phyloP scores from a whole-genome alignment of 1,139 yeast species.

The Wickerhamomyces sp. region DNA sequence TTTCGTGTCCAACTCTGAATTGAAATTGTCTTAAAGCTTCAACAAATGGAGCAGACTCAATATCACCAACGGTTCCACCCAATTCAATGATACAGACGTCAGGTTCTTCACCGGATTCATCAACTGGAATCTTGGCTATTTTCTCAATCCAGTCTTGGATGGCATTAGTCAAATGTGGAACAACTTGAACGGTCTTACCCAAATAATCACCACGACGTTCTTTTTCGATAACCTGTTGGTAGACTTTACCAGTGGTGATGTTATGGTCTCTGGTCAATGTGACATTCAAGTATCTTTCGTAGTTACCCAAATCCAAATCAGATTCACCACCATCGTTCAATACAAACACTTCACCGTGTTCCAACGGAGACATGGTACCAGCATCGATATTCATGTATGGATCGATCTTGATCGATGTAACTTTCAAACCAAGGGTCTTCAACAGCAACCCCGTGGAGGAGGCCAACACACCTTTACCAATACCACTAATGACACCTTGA shows the following conservation, averaged over 20 bases:
- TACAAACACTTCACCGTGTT: slow-evolving; percentile 98
- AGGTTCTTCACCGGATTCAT: slow-evolving; percentile 80
- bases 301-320: slow-evolving; percentile 95
- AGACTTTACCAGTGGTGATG: slow-evolving; percentile 96
- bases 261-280: slow-evolving; percentile 92
- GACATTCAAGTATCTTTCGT: slow-evolving; percentile 91
- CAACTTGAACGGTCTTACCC: slow-evolving; percentile 99
- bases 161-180: slow-evolving; percentile 95
- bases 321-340: slow-evolving; percentile 99
- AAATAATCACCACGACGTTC: slow-evolving; percentile 97
- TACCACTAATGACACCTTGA: slow-evolving; percentile 85
- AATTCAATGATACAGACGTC: slow-evolving; percentile 95
- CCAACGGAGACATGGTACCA: slow-evolving; percentile 98
- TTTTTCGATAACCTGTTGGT: slow-evolving; percentile 86
- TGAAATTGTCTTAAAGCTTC: slow-evolving; percentile 99
- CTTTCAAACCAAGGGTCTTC: slow-evolving; percentile 91
- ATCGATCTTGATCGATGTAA: slow-evolving; percentile 95
- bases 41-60: slow-evolving; percentile 97
- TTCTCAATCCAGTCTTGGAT: slow-evolving; percentile 98
- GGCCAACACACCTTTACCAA: slow-evolving; percentile 95
- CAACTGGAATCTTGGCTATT: slow-evolving; percentile 89
- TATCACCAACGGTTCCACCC: slow-evolving; percentile 99
- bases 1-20: slow-evolving; percentile 90
- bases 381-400: slow-evolving; percentile 99
- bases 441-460: slow-evolving; percentile 93